Percentiles rank a stretch among this genome's conserved stretches.
These are phyloP conservation scores for Arachnopeziza araneosa DNA, from an alignment of 2,329 filamentous ascomycete species.

Conservation along the genomic window DNA sequence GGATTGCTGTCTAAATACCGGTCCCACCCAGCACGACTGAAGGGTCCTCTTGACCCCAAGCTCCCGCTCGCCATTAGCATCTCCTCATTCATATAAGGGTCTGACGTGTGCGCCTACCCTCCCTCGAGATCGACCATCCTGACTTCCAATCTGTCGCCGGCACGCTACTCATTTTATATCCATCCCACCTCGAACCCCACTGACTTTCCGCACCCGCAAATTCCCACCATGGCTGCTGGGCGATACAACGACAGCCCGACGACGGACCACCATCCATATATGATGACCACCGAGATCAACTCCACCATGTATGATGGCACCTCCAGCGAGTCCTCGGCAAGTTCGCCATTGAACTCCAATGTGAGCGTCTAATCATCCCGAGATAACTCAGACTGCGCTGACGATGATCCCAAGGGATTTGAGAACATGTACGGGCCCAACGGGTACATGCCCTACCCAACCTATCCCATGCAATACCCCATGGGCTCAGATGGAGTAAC, in stretches of 20 bases:
- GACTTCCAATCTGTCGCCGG: not conserved
- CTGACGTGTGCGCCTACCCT: not conserved
- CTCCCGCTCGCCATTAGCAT: not conserved
- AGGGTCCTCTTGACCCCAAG: not conserved
- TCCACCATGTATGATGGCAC: constrained; percentile 26
- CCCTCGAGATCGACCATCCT: too few species aligned
- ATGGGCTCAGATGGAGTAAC: constrained; percentile 19
- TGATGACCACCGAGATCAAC: constrained; percentile 22
- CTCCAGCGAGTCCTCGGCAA: constrained; percentile 29
- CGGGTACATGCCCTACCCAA: constrained; percentile 24
- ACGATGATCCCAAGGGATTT: constrained; percentile 16
- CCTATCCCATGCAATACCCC: constrained; percentile 28
- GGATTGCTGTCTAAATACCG: not conserved
- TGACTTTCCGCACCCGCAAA: not conserved
- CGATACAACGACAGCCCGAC: constrained; percentile 17
- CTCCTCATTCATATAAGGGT: not conserved
- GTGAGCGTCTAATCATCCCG: constrained; percentile 14
- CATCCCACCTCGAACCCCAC: not conserved
- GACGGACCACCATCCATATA: constrained; percentile 17
- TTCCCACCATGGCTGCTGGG: constrained; percentile 19
- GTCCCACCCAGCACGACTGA: not conserved
- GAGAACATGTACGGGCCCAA: constrained; percentile 24
- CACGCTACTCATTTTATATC: not conserved
- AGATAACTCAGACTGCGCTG: constrained; percentile 1
- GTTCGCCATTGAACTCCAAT: constrained; percentile 28